phyloP scores from a whole-genome alignment of 345 rosid genomes.

The Sonneratia alba region DNA sequence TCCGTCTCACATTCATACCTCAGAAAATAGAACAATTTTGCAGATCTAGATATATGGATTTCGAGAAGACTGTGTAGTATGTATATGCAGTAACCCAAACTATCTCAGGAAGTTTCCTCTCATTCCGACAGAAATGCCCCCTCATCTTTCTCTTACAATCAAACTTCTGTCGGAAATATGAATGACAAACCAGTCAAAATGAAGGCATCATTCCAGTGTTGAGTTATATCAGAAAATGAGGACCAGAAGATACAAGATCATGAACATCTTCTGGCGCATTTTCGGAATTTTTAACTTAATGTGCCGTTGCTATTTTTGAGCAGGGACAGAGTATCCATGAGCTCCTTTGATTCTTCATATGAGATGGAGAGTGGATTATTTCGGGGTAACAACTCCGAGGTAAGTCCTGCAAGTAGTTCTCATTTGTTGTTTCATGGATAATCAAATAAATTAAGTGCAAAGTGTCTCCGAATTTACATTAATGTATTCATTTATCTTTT shows the following conservation, averaged over 20 bases:
- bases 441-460: neutral
- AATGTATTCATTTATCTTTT: neutral
- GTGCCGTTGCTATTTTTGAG: neutral
- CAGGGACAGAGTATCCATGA: slow-evolving; percentile 23
- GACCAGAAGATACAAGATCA: too few species aligned
- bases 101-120: too few species aligned
- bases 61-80: too few species aligned
- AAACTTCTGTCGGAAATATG: neutral
- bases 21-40: too few species aligned
- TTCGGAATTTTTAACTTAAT: neutral
- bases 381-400: slow-evolving; percentile 14
- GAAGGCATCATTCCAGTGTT: neutral
- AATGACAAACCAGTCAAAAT: neutral
- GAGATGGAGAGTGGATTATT: slow-evolving; percentile 16
- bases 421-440: neutral
- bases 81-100: too few species aligned
- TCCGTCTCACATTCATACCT: too few species aligned
- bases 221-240: neutral
- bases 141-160: neutral
- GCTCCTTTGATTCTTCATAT: slow-evolving; percentile 13
- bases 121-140: neutral
- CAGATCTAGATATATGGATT: too few species aligned
- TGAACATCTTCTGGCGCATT: neutral
- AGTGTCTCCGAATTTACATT: neutral
- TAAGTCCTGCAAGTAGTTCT: slow-evolving; percentile 15